These are phyloP conservation scores for Kluyveromyces starmeri DNA, from an alignment of 805 yeast species.

Conservation along the genomic window DNA sequence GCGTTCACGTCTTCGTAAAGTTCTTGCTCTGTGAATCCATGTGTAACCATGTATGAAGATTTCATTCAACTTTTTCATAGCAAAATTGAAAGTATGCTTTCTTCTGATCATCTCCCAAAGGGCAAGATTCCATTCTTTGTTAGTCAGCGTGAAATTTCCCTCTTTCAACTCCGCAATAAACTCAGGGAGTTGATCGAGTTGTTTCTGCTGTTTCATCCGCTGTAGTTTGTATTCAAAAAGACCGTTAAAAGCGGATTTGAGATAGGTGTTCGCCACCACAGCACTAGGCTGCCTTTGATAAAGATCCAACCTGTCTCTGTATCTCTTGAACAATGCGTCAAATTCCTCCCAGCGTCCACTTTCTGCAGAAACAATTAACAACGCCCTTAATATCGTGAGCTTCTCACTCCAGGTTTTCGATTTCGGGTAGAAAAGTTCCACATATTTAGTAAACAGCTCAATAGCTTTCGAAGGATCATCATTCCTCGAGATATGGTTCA, in stretches of 20 bases:
- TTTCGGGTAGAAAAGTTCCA: constrained; percentile 20
- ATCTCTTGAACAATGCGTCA: constrained; percentile 17
- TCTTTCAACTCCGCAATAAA: constrained; percentile 16
- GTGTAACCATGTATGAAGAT: constrained; percentile 32
- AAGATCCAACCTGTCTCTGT: constrained; percentile 13
- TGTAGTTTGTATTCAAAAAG: constrained; percentile 18
- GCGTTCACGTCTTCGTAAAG: constrained; percentile 10
- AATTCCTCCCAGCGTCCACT: constrained; percentile 28
- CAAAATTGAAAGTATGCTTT: constrained; percentile 23
- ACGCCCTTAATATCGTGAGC: constrained; percentile 26
- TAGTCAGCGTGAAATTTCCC: constrained; percentile 25
- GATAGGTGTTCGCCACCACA: constrained; percentile 15
- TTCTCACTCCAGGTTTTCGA: constrained; percentile 20
- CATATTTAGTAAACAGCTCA: constrained; percentile 27
- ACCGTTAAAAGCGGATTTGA: constrained; percentile 15
- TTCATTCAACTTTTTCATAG: constrained; percentile 24
- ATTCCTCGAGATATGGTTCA: constrained; percentile 23
- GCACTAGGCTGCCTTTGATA: constrained; percentile 17
- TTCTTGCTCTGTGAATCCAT: constrained; percentile 22
- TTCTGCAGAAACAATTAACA: constrained; percentile 25
- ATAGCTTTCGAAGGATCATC: constrained; percentile 28
- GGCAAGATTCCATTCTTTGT: constrained; percentile 27
- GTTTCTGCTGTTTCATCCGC: constrained; percentile 13
- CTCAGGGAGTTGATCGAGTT: constrained; percentile 14
- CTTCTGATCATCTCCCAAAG: constrained; percentile 22